phyloP scores from a whole-genome alignment of 306 rosid species.

The Quercus rubra region DNA sequence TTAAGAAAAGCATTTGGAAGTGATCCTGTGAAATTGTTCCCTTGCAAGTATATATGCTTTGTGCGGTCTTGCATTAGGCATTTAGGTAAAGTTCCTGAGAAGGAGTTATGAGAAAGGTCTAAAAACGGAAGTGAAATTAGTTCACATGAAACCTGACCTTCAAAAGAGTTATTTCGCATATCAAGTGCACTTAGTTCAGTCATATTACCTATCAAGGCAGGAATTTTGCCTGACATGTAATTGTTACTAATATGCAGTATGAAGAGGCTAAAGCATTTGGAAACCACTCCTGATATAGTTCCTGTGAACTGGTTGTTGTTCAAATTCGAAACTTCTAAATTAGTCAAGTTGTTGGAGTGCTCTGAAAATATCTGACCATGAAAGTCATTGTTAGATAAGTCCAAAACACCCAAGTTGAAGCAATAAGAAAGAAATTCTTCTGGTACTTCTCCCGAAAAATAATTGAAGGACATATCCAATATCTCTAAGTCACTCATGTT shows the following conservation, averaged over 20 bases:
- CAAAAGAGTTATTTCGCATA: background rate
- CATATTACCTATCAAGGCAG: background rate
- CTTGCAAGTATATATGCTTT: background rate
- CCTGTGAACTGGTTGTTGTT: background rate
- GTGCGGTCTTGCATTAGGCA: background rate
- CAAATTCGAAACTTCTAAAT: background rate
- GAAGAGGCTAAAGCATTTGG: too few species aligned
- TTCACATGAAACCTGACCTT: background rate
- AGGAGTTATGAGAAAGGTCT: background rate
- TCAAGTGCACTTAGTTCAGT: too few species aligned
- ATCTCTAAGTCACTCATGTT: background rate
- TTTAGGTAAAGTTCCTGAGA: background rate
- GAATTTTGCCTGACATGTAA: background rate
- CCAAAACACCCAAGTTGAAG: background rate
- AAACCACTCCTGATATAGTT: too few species aligned
- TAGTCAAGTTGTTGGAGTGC: too few species aligned
- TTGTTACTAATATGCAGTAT: too few species aligned
- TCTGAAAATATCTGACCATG: too few species aligned
- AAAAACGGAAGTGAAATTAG: background rate
- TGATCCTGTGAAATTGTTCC: background rate
- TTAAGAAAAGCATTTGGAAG: background rate
- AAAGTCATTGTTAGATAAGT: background rate
- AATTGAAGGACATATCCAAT: background rate
- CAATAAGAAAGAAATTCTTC: background rate
- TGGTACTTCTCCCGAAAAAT: background rate